Evolutionary conservation across 73 alveolate species (phyloP).

Genomic region (Strombidium stylifer): DNA sequence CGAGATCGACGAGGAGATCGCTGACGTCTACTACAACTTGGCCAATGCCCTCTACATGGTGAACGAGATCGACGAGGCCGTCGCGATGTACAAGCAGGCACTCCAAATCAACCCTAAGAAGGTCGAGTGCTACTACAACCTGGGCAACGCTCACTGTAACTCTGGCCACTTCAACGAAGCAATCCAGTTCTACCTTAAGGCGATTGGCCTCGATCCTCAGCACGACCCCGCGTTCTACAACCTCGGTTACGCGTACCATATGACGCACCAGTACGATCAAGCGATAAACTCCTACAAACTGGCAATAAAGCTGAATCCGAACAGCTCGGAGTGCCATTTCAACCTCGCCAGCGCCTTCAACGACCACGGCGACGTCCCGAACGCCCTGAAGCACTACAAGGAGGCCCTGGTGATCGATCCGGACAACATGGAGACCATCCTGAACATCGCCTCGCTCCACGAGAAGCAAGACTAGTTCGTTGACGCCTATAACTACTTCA

Average conservation of each 20-base stretch:
- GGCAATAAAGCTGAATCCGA: conserved; percentile 59
- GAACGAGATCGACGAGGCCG: conserved; percentile 79
- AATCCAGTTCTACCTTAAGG: conserved; percentile 59
- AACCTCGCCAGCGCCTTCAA: conserved; percentile 63
- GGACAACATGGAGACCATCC: conserved; percentile 46
- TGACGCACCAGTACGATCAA: conserved; percentile 41
- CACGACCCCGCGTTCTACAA: conserved; percentile 87
- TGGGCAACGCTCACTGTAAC: conserved; percentile 72
- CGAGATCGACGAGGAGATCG: conserved; percentile 60
- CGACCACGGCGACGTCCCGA: conserved; percentile 42
- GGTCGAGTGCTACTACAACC: conserved; percentile 82
- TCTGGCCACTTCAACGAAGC: conserved; percentile 68
- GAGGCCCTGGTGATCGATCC: conserved; percentile 49
- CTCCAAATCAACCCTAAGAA: conserved; percentile 75
- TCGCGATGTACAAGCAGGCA: conserved; percentile 76
- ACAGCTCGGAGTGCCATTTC: conserved; percentile 69
- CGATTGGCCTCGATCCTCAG: conserved; percentile 70
- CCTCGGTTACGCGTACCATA: conserved; percentile 74
- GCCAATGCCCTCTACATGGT: conserved; percentile 85
- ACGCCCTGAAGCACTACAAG: conserved; percentile 57
- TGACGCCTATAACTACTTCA: conserved; percentile 29
- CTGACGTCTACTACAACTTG: conserved; percentile 83
- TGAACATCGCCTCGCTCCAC: conserved; percentile 52
- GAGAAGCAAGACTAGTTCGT: conserved; percentile 1
- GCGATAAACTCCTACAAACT: conserved; percentile 47